Conservation (phyloP, 2,329 filamentous ascomycete genomes). For the Penicillium frequentans region DNA sequence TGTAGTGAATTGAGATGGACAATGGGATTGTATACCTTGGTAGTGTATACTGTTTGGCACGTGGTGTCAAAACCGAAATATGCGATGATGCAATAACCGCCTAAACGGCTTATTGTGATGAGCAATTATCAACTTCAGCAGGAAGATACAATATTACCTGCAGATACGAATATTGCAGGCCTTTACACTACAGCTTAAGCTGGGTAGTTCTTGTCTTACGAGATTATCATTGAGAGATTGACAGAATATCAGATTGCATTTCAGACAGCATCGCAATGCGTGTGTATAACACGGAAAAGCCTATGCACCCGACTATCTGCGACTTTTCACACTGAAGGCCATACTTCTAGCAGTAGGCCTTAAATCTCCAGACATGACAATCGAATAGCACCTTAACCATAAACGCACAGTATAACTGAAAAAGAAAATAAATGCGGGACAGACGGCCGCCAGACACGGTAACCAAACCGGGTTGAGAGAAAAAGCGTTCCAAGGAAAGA, state of each 20-base stretch:
- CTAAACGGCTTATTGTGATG: too few species aligned
- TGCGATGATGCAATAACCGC: too few species aligned
- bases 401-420: constrained; percentile 6
- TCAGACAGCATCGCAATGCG: not conserved
- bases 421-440: constrained; percentile 10
- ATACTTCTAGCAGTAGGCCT: not conserved
- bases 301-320: not conserved
- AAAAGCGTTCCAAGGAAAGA: constrained; percentile 16
- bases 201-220: not conserved
- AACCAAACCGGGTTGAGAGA: constrained; percentile 13
- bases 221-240: not conserved
- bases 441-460: constrained; percentile 11
- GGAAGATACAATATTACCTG: not conserved
- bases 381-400: constrained; percentile 13
- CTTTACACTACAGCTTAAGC: not conserved
- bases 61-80: too few species aligned
- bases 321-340: constrained; percentile 8
- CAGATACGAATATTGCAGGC: not conserved
- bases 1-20: too few species aligned
- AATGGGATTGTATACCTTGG: too few species aligned
- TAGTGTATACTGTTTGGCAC: too few species aligned
- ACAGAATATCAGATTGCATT: constrained; percentile 17
- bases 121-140: too few species aligned
- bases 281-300: not conserved
- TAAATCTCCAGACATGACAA: constrained; percentile 2